Evolutionary conservation across 2,329 filamentous ascomycete genomes (phyloP).

Genomic region (Hirsutella rhossiliensis): DNA sequence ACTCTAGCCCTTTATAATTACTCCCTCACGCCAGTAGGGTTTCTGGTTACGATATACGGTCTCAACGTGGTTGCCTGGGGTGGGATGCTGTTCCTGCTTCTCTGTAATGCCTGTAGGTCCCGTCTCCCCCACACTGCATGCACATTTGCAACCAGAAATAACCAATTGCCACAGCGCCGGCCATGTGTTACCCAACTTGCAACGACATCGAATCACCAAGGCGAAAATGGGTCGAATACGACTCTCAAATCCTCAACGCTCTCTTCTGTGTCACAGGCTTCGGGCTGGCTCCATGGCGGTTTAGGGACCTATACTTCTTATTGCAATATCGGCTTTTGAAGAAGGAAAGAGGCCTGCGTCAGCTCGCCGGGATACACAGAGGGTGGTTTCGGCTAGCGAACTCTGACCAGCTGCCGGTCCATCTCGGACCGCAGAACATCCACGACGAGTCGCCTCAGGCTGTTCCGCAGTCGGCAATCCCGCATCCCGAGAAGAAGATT

Average conservation of each 20-base stretch:
- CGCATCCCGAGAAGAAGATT: conserved; percentile 51
- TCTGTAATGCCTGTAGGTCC: conserved; percentile 49
- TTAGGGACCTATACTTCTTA: conserved; percentile 67
- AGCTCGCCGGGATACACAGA: conserved; percentile 61
- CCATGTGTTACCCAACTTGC: conserved; percentile 61
- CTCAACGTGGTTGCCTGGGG: conserved; percentile 82
- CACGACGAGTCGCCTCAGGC: conserved; percentile 26
- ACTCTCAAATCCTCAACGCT: conserved; percentile 66
- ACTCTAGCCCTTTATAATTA: conserved; percentile 58
- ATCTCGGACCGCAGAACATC: conserved; percentile 41
- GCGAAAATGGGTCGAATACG: conserved; percentile 75
- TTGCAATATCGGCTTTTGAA: conserved; percentile 47
- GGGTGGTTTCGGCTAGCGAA: conserved; percentile 65
- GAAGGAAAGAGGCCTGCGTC: conserved; percentile 45
- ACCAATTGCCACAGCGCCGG: conserved; percentile 30
- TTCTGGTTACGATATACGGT: conserved; percentile 66
- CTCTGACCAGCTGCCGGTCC: conserved; percentile 43
- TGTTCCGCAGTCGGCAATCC: conserved; percentile 30
- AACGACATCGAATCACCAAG: conserved; percentile 63
- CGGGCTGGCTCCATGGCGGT: conserved; percentile 73
- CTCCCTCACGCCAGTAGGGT: conserved; percentile 62
- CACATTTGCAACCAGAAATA: background rate
- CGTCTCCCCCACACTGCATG: background rate
- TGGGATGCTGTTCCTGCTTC: conserved; percentile 77
- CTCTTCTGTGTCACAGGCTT: conserved; percentile 84